Percentiles rank a stretch among this genome's conserved stretches.
Conservation (phyloP, 2,329 filamentous ascomycete genomes). For the Colletotrichum orbiculare region DNA sequence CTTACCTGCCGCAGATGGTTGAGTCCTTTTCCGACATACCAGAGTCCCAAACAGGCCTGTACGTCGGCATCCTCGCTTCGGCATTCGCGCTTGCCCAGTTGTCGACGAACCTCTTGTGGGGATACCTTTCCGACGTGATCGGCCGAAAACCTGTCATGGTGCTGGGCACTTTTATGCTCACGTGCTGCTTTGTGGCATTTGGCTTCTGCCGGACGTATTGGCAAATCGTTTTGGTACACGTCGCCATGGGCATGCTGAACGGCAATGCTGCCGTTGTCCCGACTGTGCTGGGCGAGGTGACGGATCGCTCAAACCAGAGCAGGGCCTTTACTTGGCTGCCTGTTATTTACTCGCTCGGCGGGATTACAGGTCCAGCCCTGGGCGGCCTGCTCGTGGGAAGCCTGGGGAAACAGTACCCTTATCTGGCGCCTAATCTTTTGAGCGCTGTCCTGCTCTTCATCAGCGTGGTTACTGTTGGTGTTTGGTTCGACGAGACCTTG, state of each 20-base stretch:
- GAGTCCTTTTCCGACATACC: slow-evolving; percentile 85
- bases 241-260: slow-evolving; percentile 91
- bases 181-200: slow-evolving; percentile 84
- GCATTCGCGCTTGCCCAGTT: slow-evolving; percentile 94
- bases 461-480: slow-evolving; percentile 77
- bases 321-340: slow-evolving; percentile 93
- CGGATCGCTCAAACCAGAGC: slow-evolving; percentile 94
- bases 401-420: slow-evolving; percentile 75
- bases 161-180: slow-evolving; percentile 84
- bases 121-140: slow-evolving; percentile 81
- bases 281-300: slow-evolving; percentile 94
- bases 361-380: slow-evolving; percentile 91
- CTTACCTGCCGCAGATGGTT: slow-evolving; percentile 95
- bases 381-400: slow-evolving; percentile 84
- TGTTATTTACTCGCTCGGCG: slow-evolving; percentile 94
- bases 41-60: slow-evolving; percentile 78
- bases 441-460: slow-evolving; percentile 77
- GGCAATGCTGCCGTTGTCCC: slow-evolving; percentile 95
- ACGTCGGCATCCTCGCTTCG: slow-evolving; percentile 90
- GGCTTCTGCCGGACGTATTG: slow-evolving; percentile 86
- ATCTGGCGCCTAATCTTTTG: slow-evolving; percentile 85
- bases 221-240: slow-evolving; percentile 88
- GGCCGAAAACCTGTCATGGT: slow-evolving; percentile 87
- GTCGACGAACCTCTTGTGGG: slow-evolving; percentile 92
- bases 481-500: slow-evolving; percentile 89